A percentile compares a stretch with the other conserved stretches of the same genome.
Evolutionary conservation across 345 rosid genomes (phyloP).

Genomic region (Aquilaria sinensis): DNA sequence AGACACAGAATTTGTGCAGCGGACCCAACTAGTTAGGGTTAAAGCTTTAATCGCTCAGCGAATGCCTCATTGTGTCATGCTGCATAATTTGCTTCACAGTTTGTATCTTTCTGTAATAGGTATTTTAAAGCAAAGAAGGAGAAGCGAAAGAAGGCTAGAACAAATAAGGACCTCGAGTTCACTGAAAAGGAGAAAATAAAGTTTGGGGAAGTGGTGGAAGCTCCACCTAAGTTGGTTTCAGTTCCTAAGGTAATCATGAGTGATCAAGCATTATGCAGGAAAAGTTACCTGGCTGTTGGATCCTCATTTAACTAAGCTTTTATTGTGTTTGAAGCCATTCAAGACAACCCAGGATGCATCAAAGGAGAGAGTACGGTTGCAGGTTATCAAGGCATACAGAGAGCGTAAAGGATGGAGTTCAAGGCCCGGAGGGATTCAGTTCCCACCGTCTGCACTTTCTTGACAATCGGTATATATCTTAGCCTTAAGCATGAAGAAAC

Average conservation of each 20-base stretch:
- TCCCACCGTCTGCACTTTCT: conserved; percentile 28
- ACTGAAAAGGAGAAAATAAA: conserved; percentile 58
- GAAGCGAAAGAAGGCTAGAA: conserved; percentile 41
- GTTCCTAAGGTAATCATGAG: conserved; percentile 51
- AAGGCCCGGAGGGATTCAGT: conserved; percentile 57
- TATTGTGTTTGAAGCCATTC: conserved; percentile 32
- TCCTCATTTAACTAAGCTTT: background rate
- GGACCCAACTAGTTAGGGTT: no score
- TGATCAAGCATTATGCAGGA: background rate
- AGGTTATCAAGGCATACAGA: conserved; percentile 77
- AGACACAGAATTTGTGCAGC: no score
- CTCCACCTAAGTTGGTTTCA: conserved; percentile 66
- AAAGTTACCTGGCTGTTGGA: background rate
- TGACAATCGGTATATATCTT: background rate
- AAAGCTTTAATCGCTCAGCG: no score
- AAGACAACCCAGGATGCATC: conserved; percentile 48
- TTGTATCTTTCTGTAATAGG: conserved; percentile 23
- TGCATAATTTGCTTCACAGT: background rate
- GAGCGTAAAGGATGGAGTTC: conserved; percentile 62
- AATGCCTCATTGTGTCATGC: no score
- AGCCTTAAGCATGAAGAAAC: no score
- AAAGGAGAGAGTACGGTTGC: conserved; percentile 62
- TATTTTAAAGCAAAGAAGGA: conserved; percentile 70
- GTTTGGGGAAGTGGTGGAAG: conserved; percentile 87
- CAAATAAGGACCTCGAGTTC: conserved; percentile 45